Evolutionary conservation across 768 basidiomycete genomes (phyloP).

Genomic region (Mycena metata): DNA sequence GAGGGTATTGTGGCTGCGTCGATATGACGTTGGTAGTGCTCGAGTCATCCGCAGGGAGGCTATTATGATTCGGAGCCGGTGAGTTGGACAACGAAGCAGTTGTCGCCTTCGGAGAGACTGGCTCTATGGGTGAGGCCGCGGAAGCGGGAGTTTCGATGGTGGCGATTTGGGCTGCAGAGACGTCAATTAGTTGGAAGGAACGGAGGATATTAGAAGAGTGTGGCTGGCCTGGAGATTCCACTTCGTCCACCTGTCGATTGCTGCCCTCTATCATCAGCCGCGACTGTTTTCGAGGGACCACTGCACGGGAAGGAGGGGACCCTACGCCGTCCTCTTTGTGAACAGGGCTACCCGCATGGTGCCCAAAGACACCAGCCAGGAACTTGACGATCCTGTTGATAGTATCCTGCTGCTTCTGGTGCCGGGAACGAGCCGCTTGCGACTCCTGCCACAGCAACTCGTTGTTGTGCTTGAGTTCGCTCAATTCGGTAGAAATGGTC

Average conservation of each 20-base stretch:
- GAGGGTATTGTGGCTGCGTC: slow-evolving; percentile 30
- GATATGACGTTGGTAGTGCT: slow-evolving; percentile 32
- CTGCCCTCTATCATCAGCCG: slow-evolving; percentile 79
- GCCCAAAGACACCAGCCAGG: slow-evolving; percentile 91
- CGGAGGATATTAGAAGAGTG: slow-evolving; percentile 12
- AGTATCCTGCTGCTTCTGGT: slow-evolving; percentile 96
- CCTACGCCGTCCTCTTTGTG: slow-evolving; percentile 50
- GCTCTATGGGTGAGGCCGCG: slow-evolving; percentile 30
- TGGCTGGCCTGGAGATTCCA: slow-evolving; percentile 43
- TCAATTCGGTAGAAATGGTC: slow-evolving; percentile 90
- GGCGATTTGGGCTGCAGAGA: slow-evolving; percentile 27
- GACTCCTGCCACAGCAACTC: slow-evolving; percentile 95
- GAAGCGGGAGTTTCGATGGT: slow-evolving; percentile 37
- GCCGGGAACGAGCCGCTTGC: slow-evolving; percentile 77
- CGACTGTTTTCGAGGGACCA: slow-evolving; percentile 63
- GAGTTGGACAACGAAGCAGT: slow-evolving; percentile 21
- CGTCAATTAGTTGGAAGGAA: slow-evolving; percentile 15
- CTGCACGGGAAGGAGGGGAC: slow-evolving; percentile 51
- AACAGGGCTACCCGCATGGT: slow-evolving; percentile 56
- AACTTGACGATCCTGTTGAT: slow-evolving; percentile 97
- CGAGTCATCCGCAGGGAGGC: slow-evolving; percentile 41
- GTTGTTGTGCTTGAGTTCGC: slow-evolving; percentile 89
- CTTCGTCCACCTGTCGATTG: slow-evolving; percentile 59
- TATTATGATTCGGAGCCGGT: slow-evolving; percentile 38
- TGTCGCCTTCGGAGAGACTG: slow-evolving; percentile 22